Conservation (phyloP, 164 flowering plant genomes). For the Kingdonia uniflora region DNA sequence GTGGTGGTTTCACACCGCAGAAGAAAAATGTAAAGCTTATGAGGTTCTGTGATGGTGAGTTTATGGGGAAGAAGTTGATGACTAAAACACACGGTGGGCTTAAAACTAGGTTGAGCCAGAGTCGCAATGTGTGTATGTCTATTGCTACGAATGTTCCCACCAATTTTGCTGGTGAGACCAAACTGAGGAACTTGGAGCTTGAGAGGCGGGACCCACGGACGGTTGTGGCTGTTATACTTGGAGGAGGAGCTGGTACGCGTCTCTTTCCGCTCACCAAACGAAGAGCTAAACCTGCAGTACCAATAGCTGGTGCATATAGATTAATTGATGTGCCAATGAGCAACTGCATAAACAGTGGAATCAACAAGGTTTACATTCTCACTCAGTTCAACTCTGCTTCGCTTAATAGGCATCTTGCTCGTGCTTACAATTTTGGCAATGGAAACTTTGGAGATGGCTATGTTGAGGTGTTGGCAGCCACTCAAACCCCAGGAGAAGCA, state of each 20-base stretch:
- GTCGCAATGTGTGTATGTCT: constrained; percentile 36
- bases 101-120: constrained; percentile 8
- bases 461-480: constrained; percentile 93
- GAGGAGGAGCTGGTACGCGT: constrained; percentile 98
- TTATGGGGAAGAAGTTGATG: constrained; percentile 59
- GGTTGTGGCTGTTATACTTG: constrained; percentile 72
- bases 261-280: constrained; percentile 91
- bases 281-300: constrained; percentile 95
- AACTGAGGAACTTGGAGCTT: constrained; percentile 53
- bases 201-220: constrained; percentile 60
- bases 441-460: constrained; percentile 89
- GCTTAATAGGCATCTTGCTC: constrained; percentile 76
- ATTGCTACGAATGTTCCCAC: constrained; percentile 19
- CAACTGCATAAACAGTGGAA: constrained; percentile 96
- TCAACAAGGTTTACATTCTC: constrained; percentile 86
- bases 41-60: constrained; percentile 51
- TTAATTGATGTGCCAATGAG: constrained; percentile 98
- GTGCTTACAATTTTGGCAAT: constrained; percentile 69
- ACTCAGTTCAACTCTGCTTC: constrained; percentile 96
- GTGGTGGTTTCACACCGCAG: constrained; percentile 19
- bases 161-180: constrained; percentile 28
- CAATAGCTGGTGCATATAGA: constrained; percentile 92
- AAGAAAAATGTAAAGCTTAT: constrained; percentile 23
- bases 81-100: background rate
- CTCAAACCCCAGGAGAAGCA: constrained; percentile 84